Conservation (phyloP, 169 alveolate genomes). For the Theileria parva region DNA sequence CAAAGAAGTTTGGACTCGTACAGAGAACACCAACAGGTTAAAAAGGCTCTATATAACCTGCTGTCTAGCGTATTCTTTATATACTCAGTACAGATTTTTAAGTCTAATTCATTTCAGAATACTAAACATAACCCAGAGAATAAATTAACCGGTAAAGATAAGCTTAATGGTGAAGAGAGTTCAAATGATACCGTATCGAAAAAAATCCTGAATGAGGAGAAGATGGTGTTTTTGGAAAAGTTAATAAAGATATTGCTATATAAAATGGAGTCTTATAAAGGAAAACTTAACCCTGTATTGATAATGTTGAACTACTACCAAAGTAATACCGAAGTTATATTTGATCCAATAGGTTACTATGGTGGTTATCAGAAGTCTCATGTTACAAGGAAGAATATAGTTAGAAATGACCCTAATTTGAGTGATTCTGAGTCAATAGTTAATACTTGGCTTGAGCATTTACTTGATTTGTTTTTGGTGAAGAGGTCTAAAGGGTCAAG, state of each 20-base stretch:
- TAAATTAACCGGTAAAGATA: conserved; percentile 1
- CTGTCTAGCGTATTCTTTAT: conserved; percentile 14
- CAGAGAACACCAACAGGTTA: conserved; percentile 42
- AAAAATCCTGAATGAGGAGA: background rate
- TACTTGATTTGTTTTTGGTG: conserved; percentile 36
- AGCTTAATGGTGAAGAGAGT: background rate
- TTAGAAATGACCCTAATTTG: background rate
- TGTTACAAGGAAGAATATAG: background rate
- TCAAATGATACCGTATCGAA: background rate
- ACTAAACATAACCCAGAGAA: background rate
- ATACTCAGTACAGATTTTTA: background rate
- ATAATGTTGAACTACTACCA: conserved; percentile 15
- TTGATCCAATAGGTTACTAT: conserved; percentile 13
- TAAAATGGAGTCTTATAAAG: conserved; percentile 55
- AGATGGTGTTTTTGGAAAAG: conserved; percentile 14
- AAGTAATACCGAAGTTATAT: background rate
- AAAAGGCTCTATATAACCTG: conserved; percentile 21
- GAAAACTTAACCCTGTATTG: conserved; percentile 23
- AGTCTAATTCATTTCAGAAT: background rate
- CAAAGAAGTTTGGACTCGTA: conserved; percentile 34
- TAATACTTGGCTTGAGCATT: conserved; percentile 37
- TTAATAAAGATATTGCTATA: conserved; percentile 45
- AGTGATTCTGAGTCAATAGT: conserved; percentile 1
- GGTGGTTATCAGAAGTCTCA: background rate
- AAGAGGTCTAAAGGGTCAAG: conserved; percentile 31